Base-by-base conservation (phyloP, 225 moss, liverwort and hornwort genomes). In the Rhytidiadelphus loreus region DNA sequence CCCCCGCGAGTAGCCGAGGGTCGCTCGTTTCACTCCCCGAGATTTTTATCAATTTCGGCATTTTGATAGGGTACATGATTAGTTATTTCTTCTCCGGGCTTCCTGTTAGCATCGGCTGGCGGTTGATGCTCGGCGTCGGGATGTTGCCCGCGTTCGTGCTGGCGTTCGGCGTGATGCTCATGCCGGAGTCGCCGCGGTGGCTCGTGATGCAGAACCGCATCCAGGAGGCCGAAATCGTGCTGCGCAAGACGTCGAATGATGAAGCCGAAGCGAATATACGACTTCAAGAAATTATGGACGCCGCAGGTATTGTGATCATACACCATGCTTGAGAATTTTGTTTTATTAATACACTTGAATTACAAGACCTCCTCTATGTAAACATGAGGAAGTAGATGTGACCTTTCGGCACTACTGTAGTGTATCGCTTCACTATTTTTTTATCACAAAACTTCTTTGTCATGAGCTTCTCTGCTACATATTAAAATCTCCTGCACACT, bases 181-280 rank as follows among this genome's bases (percentile, higher is more conserved):
- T 99, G 99, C 97, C 97, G 32, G 99, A 99, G 82, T 99, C 99
- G 58, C 99, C 99, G 60, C 96, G 99, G 64, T 99, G 99, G 99
- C 96, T 99, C 63, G 99, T 99, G 84, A 93, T 92, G 95, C 96
- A 96, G 91, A 93, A 94, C 75, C 96, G 99, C 33, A 90, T 96
- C 12, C 83, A 87, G 48, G 97, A 99, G 92, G 99, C 99, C 25
- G 95, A 96, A 88, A 39, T 87, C 64, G 99, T 99, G 83, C 93
- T 99, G 22, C 88, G 92, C 3, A 96, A 91, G 80, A 99, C 99
- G 13, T 99, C 97, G 9, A 86, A 80, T 66, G 95, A 95, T 81
- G 94, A 95, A 74, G 93, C 89, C 37, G 99, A 99, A 86, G 99
- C 99, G 60, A 92, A 86, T 86, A 33, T 93, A 32, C 94, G 99